These are phyloP conservation scores for Cryphonectria nitschkei DNA, from an alignment of 2,329 filamentous ascomycete species.

Conservation along the genomic window DNA sequence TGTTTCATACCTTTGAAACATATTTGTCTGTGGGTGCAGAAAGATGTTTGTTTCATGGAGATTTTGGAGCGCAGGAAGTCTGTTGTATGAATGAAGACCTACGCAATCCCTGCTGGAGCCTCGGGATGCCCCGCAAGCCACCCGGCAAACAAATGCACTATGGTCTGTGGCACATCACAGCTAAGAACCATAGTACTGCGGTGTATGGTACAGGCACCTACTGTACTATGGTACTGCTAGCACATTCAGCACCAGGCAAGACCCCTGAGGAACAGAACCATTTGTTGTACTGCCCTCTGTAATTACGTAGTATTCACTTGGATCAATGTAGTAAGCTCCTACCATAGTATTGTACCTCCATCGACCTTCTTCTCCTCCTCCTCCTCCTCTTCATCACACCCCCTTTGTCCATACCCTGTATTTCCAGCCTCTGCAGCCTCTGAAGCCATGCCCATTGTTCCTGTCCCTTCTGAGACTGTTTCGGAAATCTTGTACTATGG, in stretches of 20 bases:
- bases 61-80: neutral
- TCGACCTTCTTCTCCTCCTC: neutral
- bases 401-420: neutral
- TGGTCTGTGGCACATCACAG: neutral
- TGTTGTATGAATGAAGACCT: neutral
- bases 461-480: neutral
- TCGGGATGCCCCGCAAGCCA: slow-evolving; percentile 9
- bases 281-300: neutral
- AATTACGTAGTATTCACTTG: neutral
- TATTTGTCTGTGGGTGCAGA: neutral
- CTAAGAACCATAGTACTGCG: too few species aligned
- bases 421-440: neutral
- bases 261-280: neutral
- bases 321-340: neutral
- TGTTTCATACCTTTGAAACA: neutral
- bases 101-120: neutral
- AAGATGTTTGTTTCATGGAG: slow-evolving; percentile 10
- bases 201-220: too few species aligned
- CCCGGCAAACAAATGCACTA: neutral
- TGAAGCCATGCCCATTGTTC: neutral
- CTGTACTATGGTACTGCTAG: neutral
- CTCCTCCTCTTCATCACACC: neutral
- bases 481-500: neutral
- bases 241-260: neutral
- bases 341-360: neutral